These are phyloP conservation scores for Clarireedia paspali DNA, from an alignment of 2,329 filamentous ascomycete species.

Conservation along the genomic window DNA sequence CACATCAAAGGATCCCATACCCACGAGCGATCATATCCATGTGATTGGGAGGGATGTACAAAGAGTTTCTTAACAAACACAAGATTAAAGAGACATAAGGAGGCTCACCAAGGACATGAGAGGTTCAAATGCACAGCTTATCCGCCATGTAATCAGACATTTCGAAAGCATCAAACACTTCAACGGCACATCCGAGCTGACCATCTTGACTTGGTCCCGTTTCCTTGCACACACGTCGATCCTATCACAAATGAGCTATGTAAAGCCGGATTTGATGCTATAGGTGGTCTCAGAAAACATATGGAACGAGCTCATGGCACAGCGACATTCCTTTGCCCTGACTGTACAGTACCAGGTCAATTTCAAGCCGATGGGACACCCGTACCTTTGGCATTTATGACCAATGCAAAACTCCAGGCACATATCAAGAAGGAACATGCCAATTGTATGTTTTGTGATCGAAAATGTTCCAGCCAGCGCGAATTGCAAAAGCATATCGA, in stretches of 20 bases:
- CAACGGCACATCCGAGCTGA: conserved; percentile 72
- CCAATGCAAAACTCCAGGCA: conserved; percentile 59
- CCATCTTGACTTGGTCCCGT: conserved; percentile 67
- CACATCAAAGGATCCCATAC: conserved; percentile 80
- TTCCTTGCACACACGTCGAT: conserved; percentile 57
- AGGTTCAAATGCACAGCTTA: conserved; percentile 66
- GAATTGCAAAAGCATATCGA: conserved; percentile 73
- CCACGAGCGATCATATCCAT: conserved; percentile 60
- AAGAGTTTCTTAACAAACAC: conserved; percentile 79
- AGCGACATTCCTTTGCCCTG: conserved; percentile 66
- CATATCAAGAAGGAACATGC: conserved; percentile 71
- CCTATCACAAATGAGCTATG: conserved; percentile 49
- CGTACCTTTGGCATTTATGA: conserved; percentile 56
- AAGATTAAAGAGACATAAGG: conserved; percentile 66
- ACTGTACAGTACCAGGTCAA: conserved; percentile 45
- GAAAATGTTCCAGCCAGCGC: conserved; percentile 56
- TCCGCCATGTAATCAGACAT: conserved; percentile 64
- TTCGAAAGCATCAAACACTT: conserved; percentile 81
- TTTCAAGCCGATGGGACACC: conserved; percentile 33
- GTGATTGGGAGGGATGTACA: conserved; percentile 63
- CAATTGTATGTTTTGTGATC: conserved; percentile 67
- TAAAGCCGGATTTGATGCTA: conserved; percentile 63
- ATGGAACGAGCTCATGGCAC: conserved; percentile 57
- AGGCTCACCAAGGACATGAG: conserved; percentile 72
- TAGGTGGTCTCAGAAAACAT: conserved; percentile 64